These are phyloP conservation scores for Pichia sp. DNA, from an alignment of 1,139 yeast genomes.

Conservation along the genomic window DNA sequence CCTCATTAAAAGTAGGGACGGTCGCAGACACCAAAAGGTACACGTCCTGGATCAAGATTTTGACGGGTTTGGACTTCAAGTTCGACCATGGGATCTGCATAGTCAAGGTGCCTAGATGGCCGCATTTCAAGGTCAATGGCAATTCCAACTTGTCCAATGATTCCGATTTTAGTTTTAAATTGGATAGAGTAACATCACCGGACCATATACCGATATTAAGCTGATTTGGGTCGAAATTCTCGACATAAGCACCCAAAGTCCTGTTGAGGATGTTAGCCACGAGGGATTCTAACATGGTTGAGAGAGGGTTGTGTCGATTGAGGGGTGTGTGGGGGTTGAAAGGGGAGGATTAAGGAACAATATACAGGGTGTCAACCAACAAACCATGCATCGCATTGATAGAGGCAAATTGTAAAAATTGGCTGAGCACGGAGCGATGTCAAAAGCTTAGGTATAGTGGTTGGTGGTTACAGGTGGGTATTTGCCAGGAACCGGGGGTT, in stretches of 20 bases:
- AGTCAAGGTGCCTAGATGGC: conserved; percentile 86
- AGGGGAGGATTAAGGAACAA: no score
- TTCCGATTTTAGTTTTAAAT: conserved; percentile 74
- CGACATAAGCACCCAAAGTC: conserved; percentile 72
- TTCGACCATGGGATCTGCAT: conserved; percentile 98
- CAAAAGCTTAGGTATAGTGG: no score
- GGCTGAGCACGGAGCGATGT: no score
- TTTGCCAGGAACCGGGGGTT: no score
- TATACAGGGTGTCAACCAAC: no score
- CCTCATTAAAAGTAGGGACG: conserved; percentile 51
- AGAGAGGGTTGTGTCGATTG: no score
- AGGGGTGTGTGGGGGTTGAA: no score
- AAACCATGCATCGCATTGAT: no score
- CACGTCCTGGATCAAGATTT: conserved; percentile 84
- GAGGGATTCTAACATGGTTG: conserved; percentile 52
- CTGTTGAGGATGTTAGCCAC: conserved; percentile 55
- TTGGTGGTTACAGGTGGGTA: no score
- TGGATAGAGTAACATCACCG: conserved; percentile 88
- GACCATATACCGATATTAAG: conserved; percentile 96
- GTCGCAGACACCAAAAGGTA: conserved; percentile 80
- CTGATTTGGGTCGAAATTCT: conserved; percentile 93
- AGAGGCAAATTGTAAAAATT: no score
- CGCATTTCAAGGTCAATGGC: conserved; percentile 89
- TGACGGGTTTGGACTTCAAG: conserved; percentile 89
- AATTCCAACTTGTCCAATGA: conserved; percentile 83